Percentiles rank a stretch among this genome's conserved stretches.
Evolutionary conservation across 352 stramenopile species (phyloP).

Genomic region (Phytophthora cajani): DNA sequence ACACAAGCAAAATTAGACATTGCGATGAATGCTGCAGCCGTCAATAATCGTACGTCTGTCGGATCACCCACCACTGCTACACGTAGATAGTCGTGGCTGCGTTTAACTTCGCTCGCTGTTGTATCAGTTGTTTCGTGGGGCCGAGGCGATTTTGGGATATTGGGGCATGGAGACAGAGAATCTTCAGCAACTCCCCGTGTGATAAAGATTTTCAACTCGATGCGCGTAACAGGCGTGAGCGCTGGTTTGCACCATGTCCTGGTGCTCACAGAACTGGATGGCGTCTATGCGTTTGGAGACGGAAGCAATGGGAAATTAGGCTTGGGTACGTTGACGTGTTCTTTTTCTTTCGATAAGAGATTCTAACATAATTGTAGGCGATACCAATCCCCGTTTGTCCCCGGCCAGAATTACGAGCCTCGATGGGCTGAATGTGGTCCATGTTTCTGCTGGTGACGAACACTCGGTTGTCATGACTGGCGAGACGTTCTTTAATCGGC

Average conservation of each 20-base stretch:
- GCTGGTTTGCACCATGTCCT: constrained; percentile 70
- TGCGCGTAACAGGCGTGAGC: constrained; percentile 58
- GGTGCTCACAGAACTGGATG: constrained; percentile 71
- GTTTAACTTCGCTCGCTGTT: background rate
- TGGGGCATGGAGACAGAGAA: constrained; percentile 60
- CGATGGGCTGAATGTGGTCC: constrained; percentile 61
- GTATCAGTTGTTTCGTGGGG: constrained; percentile 75
- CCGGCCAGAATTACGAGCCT: constrained; percentile 52
- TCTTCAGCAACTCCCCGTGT: constrained; percentile 50
- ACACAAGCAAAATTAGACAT: constrained; percentile 26
- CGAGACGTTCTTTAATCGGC: constrained; percentile 69
- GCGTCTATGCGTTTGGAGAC: constrained; percentile 76
- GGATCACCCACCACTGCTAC: background rate
- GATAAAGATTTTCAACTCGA: constrained; percentile 64
- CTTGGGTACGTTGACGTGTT: constrained; percentile 42
- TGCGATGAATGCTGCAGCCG: constrained; percentile 29
- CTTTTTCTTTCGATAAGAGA: background rate
- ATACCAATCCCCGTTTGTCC: constrained; percentile 41
- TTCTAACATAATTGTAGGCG: constrained; percentile 39
- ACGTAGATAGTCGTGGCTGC: background rate
- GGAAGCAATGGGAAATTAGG: constrained; percentile 71
- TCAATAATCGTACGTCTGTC: constrained; percentile 39
- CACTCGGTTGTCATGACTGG: constrained; percentile 73
- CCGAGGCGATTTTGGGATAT: constrained; percentile 59
- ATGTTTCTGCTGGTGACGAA: constrained; percentile 68